Evolutionary conservation across 371 early-diverging fungal genomes (phyloP).

Genomic region (Mucor plumbeus): DNA sequence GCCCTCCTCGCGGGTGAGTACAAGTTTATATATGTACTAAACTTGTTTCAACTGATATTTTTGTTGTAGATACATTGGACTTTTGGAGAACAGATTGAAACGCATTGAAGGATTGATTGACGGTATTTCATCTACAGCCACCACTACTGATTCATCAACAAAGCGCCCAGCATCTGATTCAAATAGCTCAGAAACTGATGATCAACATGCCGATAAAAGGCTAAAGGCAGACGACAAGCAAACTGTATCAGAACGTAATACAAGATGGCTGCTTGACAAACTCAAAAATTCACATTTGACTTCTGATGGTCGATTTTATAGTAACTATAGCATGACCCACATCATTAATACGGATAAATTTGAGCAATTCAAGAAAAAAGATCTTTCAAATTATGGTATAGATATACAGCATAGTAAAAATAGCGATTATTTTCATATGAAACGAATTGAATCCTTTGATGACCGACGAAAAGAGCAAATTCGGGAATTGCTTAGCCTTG

Average conservation of each 20-base stretch:
- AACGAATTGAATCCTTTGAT: slow-evolving; percentile 24
- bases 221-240: neutral
- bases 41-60: neutral
- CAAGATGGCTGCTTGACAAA: neutral
- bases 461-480: slow-evolving; percentile 15
- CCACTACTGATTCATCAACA: neutral
- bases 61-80: slow-evolving; percentile 5
- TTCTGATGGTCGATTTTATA: slow-evolving; percentile 6
- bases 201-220: neutral
- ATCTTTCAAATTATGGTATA: neutral
- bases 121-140: neutral
- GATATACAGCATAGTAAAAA: slow-evolving; percentile 22
- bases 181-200: neutral
- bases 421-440: slow-evolving; percentile 28
- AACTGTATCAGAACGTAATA: neutral
- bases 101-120: slow-evolving; percentile 18
- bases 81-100: slow-evolving; percentile 19
- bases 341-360: slow-evolving; percentile 7
- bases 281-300: neutral
- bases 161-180: neutral
- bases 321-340: neutral
- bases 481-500: slow-evolving; percentile 11
- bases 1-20: slow-evolving; percentile 32
- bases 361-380: neutral
- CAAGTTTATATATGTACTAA: neutral